Evolutionary conservation across 2,329 filamentous ascomycete genomes (phyloP).

Genomic region (Mycosphaerelloides madeirae): DNA sequence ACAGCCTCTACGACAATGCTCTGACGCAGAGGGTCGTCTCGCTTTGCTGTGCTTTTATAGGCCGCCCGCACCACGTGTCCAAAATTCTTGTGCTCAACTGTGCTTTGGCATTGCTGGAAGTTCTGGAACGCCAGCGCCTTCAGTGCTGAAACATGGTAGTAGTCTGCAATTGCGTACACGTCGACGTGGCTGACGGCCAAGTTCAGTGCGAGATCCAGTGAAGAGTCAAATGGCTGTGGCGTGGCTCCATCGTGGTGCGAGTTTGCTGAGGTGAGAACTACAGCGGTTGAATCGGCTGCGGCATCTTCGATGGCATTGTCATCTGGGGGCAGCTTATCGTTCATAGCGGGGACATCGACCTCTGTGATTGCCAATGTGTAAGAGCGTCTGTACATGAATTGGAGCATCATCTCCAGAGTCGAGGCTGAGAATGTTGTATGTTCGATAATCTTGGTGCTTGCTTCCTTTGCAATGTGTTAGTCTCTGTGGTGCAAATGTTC

Average conservation of each 20-base stretch:
- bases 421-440: conserved; percentile 5
- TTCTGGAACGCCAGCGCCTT: conserved; percentile 6
- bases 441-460: neutral
- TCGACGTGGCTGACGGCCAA: neutral
- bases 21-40: neutral
- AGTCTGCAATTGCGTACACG: neutral
- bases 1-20: neutral
- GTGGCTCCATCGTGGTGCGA: too few relatives aligned
- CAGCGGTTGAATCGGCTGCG: neutral
- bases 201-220: neutral
- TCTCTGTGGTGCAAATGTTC: too few relatives aligned
- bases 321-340: too few relatives aligned
- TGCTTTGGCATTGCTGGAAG: neutral
- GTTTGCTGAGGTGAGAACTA: neutral
- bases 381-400: conserved; percentile 3
- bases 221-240: too few relatives aligned
- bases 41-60: neutral
- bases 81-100: neutral
- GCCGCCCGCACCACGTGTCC: neutral
- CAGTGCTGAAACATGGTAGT: conserved; percentile 12
- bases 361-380: neutral
- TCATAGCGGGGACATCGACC: neutral
- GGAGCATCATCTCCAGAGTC: conserved; percentile 7
- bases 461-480: too few relatives aligned
- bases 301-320: neutral